phyloP scores from a whole-genome alignment of 2,329 filamentous ascomycete genomes.

The Colletotrichum costaricense region DNA sequence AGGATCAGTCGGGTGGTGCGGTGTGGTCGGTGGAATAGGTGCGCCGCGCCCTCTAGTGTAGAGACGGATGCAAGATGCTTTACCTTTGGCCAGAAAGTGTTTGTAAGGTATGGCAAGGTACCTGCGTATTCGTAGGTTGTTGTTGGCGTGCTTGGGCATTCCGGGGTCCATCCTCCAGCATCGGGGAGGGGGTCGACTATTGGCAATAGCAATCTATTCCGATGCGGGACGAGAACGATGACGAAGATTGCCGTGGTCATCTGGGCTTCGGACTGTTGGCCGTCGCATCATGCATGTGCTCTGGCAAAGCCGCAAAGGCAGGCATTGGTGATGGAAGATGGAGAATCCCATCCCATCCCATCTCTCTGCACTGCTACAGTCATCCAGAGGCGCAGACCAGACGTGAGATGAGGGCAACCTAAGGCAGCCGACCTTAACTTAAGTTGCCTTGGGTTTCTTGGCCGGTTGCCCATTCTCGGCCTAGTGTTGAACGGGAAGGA shows the following conservation, averaged over 20 bases:
- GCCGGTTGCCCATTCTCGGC: not conserved
- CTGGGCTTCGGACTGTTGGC: not conserved
- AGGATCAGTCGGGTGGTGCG: not conserved
- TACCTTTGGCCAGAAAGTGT: too few species aligned
- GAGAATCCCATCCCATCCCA: conserved; percentile 22
- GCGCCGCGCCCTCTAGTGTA: too few species aligned
- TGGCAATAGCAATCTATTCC: conserved; percentile 17
- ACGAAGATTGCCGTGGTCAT: not conserved
- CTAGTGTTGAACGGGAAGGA: conserved; percentile 2
- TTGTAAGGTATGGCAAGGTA: not conserved
- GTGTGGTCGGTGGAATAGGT: not conserved
- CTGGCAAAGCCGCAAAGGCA: not conserved
- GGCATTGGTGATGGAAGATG: not conserved
- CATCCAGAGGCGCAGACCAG: not conserved
- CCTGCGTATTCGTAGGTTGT: too few species aligned
- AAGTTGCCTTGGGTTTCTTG: conserved; percentile 11
- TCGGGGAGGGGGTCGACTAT: conserved; percentile 3
- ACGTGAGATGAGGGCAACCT: conserved; percentile 10
- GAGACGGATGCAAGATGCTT: too few species aligned
- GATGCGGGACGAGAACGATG: not conserved
- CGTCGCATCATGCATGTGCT: not conserved
- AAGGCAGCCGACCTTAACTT: not conserved
- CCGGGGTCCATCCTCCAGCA: not conserved
- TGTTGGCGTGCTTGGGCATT: not conserved
- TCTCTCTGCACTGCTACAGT: not conserved